Base-by-base conservation (phyloP, 202 grass and related monocot genomes). In the Brachypodium distachyon region DNA sequence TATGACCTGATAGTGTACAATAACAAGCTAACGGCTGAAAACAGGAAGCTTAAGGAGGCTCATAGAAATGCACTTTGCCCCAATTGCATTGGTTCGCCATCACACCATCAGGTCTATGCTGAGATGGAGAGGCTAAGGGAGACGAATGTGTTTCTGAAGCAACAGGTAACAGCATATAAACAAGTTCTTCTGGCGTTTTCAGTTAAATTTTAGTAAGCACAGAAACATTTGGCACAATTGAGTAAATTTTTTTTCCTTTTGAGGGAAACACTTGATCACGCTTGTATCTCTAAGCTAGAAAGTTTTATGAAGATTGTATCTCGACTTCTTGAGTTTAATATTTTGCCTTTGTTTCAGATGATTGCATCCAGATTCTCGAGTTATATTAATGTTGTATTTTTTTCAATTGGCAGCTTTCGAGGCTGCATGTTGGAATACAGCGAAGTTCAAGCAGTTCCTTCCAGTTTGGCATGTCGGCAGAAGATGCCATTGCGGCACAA, bases 1-100 rank as follows among this genome's bases (percentile, higher is more conserved):
- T 85, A 78, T 11, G 73, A 56, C 71, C 61, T 94, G 61, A 85
- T 73, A 43, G 68, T 86, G n/a, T 79, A 84, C 58, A 94, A 91
- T 32, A 76, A 91, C 4, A 77, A 61, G 40, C 85, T 94, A 19
- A 66, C 14, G 54, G 59, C 58, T 4, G 88, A 91, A 50, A 91
- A 82, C 76, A 43, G 23, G 4, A 86, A 36, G 56, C 34, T 94
- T 23, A 88, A 69, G 55, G 37, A 67, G 43, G 38, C 48, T 3
- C 47, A 70, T 1, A 34, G 1, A 5, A 72, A 27, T 40, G 22
- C n/a, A 8, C 16, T 68, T 32, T 94, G 88, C 68, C 49, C 49
- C 33, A 81, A 5, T 32, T 91, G 88, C 41, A 25, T 38, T 29
- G 72, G 44, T 38, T 55, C 68, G 31, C 36, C 53, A 16, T n/a